Percentiles rank a stretch among this genome's conserved stretches.
Evolutionary conservation across 2,329 filamentous ascomycete genomes (phyloP).

Genomic region (Periconia macrospinosa): DNA sequence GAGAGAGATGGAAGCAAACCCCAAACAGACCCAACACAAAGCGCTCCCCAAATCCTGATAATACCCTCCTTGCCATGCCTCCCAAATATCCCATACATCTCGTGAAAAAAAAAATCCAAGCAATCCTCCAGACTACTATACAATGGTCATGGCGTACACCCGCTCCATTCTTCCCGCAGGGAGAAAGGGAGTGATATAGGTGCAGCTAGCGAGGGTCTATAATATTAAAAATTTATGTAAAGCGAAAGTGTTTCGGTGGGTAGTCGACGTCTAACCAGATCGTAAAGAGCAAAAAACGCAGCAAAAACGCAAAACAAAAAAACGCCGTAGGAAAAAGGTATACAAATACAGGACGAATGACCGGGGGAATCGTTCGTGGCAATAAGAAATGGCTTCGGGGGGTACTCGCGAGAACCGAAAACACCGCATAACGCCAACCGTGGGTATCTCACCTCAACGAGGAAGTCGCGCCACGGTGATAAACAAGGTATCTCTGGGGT

Average conservation of each 20-base stretch:
- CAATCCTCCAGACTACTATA: conserved; percentile 31
- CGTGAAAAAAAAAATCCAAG: neutral
- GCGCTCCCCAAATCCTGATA: too few relatives aligned
- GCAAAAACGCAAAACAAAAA: conserved; percentile 5
- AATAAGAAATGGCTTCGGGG: conserved; percentile 6
- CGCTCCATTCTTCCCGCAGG: neutral
- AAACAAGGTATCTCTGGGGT: conserved; percentile 20
- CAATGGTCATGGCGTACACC: conserved; percentile 36
- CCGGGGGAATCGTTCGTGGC: conserved; percentile 21
- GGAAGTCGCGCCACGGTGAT: conserved; percentile 4
- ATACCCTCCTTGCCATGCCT: too few relatives aligned
- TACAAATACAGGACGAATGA: conserved; percentile 36
- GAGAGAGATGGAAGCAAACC: too few relatives aligned
- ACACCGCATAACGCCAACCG: conserved; percentile 12
- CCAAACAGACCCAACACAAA: too few relatives aligned
- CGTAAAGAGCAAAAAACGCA: neutral
- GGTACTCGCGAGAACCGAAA: conserved; percentile 29
- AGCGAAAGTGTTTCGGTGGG: conserved; percentile 26
- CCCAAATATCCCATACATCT: neutral
- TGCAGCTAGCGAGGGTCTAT: conserved; percentile 41
- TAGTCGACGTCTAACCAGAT: neutral
- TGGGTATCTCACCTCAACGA: conserved; percentile 2
- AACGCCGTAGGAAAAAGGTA: conserved; percentile 7
- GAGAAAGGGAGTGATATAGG: neutral
- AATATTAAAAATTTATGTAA: conserved; percentile 35